A percentile compares a stretch with the other conserved stretches of the same genome.
Conservation (phyloP, 2,329 filamentous ascomycete species). For the Botryotinia convoluta region DNA sequence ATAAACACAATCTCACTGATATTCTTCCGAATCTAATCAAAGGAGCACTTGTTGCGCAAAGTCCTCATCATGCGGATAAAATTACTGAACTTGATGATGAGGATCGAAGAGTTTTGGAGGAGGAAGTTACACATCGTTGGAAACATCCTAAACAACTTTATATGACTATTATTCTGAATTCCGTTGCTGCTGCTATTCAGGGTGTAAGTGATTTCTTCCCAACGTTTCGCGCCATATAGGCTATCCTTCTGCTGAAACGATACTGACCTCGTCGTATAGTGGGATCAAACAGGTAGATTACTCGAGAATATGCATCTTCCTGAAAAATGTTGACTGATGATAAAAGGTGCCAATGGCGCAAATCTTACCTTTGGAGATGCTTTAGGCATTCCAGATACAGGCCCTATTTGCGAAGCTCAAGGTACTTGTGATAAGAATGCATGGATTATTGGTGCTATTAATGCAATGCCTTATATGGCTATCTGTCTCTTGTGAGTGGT, state of each 20-base stretch:
- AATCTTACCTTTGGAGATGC: constrained; percentile 47
- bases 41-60: constrained; percentile 73
- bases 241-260: constrained; percentile 12
- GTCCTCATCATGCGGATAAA: constrained; percentile 64
- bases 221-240: neutral
- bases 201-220: constrained; percentile 39
- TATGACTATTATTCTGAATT: constrained; percentile 65
- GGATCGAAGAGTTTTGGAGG: constrained; percentile 60
- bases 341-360: constrained; percentile 49
- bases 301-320: neutral
- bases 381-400: constrained; percentile 42
- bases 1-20: constrained; percentile 56
- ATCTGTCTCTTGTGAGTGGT: constrained; percentile 47
- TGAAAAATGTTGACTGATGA: neutral
- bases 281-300: constrained; percentile 22
- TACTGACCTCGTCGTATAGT: constrained; percentile 6
- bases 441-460: constrained; percentile 59
- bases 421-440: constrained; percentile 44
- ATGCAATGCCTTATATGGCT: constrained; percentile 45
- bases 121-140: constrained; percentile 69
- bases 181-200: constrained; percentile 67
- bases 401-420: constrained; percentile 21
- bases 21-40: constrained; percentile 59
- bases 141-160: constrained; percentile 60
- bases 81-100: constrained; percentile 54